Evolutionary conservation across 805 yeast species (phyloP).

Genomic region (Hermanozyma aechmeae): DNA sequence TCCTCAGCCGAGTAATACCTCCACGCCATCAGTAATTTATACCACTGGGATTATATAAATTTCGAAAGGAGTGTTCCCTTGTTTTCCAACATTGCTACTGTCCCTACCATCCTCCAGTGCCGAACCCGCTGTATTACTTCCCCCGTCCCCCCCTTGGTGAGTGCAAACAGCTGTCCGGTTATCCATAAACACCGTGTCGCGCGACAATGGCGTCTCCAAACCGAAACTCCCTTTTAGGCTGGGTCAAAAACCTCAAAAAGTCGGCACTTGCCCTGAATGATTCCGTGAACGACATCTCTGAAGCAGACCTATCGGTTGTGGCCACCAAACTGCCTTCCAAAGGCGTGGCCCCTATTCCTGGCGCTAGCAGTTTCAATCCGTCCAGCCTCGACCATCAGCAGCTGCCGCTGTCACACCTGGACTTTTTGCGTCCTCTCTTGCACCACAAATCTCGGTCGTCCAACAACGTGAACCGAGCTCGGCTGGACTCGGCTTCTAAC

Average conservation of each 20-base stretch:
- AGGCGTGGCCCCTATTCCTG: neutral
- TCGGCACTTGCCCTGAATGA: slow-evolving; percentile 28
- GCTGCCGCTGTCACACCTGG: too few species aligned
- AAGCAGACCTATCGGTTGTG: slow-evolving; percentile 7
- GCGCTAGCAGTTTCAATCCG: too few species aligned
- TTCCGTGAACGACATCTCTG: slow-evolving; percentile 25
- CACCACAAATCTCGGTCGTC: slow-evolving; percentile 44
- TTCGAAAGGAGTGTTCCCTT: too few species aligned
- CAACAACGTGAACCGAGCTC: slow-evolving; percentile 31
- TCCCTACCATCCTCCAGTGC: too few species aligned
- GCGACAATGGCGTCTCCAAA: slow-evolving; percentile 31
- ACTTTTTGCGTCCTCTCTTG: slow-evolving; percentile 36
- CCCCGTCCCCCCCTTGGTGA: too few species aligned
- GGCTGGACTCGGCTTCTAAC: slow-evolving; percentile 27
- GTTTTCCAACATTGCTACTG: too few species aligned
- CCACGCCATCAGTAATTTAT: too few species aligned
- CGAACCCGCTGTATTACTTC: too few species aligned
- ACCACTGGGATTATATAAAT: too few species aligned
- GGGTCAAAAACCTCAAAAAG: slow-evolving; percentile 36
- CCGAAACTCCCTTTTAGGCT: slow-evolving; percentile 31
- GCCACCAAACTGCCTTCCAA: slow-evolving; percentile 9
- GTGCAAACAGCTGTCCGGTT: too few species aligned
- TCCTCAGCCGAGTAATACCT: too few species aligned
- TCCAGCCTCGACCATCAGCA: too few species aligned
- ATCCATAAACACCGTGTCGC: neutral